A percentile compares a stretch with the other conserved stretches of the same genome.
Evolutionary conservation across 176 grass and related monocot species (phyloP).

Genomic region (Carex scoparia): DNA sequence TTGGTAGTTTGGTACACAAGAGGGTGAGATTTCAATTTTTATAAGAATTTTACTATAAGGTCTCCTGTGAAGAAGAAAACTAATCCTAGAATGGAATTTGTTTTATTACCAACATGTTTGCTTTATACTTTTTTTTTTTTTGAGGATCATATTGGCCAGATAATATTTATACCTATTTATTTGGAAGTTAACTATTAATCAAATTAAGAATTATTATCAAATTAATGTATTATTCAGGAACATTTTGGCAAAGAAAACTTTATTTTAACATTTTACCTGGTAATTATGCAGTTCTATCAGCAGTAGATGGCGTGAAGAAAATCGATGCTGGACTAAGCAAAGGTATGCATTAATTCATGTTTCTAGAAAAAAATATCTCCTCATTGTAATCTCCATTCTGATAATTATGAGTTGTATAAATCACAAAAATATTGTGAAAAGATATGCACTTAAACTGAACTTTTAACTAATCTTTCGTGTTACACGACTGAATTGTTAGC

Average conservation of each 20-base stretch:
- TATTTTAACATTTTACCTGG: not conserved
- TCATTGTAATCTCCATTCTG: not conserved
- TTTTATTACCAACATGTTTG: not conserved
- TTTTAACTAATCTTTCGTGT: not conserved
- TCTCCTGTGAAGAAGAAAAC: not conserved
- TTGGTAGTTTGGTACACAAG: not conserved
- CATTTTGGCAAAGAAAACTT: not conserved
- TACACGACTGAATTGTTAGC: not conserved
- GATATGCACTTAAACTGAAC: not conserved
- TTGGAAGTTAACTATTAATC: not conserved
- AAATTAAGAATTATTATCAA: not conserved
- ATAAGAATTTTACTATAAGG: not conserved
- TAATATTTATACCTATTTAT: not conserved
- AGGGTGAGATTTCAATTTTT: not conserved
- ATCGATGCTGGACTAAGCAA: slow-evolving; percentile 56
- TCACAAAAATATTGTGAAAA: not conserved
- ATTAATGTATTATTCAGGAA: not conserved
- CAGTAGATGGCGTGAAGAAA: slow-evolving; percentile 65
- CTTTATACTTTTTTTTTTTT: not conserved
- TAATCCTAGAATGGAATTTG: not conserved
- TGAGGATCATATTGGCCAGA: not conserved
- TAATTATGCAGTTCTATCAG: slow-evolving; percentile 22
- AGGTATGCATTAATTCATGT: slow-evolving; percentile 28
- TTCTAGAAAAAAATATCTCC: not conserved
- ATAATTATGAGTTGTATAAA: not conserved